Evolutionary conservation across 106 monocot genomes (phyloP).

Genomic region (Hemerocallis citrina): DNA sequence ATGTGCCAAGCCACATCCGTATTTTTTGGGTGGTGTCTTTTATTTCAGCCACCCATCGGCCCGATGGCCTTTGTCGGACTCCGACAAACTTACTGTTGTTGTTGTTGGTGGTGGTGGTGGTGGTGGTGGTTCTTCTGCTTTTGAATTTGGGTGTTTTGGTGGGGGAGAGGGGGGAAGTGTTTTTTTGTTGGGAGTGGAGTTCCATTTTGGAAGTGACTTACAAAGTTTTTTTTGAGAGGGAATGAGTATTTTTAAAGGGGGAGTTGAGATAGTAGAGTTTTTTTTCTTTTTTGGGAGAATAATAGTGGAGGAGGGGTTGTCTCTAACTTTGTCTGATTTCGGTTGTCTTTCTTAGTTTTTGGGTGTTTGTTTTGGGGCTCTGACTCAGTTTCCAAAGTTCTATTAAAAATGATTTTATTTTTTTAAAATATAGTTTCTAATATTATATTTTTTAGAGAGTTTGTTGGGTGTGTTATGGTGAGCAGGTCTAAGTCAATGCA

Average conservation of each 20-base stretch:
- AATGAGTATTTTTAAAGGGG: slow-evolving; percentile 1
- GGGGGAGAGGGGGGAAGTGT: background rate
- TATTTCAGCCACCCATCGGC: slow-evolving; percentile 73
- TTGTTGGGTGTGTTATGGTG: background rate
- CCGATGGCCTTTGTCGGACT: slow-evolving; percentile 58
- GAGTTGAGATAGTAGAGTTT: slow-evolving; percentile 1
- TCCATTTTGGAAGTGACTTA: slow-evolving; percentile 28
- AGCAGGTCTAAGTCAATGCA: background rate
- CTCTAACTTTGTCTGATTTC: too few species aligned
- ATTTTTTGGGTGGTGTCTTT: slow-evolving; percentile 62
- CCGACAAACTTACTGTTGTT: slow-evolving; percentile 42
- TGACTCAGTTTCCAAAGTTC: background rate
- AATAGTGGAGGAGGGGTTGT: too few species aligned
- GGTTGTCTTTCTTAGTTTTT: background rate
- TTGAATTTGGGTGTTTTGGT: slow-evolving; percentile 14
- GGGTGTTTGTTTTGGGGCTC: background rate
- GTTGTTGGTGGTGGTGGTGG: background rate
- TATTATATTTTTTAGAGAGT: too few species aligned
- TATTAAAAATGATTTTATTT: too few species aligned
- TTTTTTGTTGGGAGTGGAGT: slow-evolving; percentile 23
- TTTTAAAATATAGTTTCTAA: too few species aligned
- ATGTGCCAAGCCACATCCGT: slow-evolving; percentile 74
- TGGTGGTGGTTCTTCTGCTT: too few species aligned
- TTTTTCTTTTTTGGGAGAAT: background rate
- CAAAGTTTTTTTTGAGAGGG: background rate